Evolutionary conservation across 768 basidiomycete genomes (phyloP).

Genomic region (Psilocybe subaeruginosa): DNA sequence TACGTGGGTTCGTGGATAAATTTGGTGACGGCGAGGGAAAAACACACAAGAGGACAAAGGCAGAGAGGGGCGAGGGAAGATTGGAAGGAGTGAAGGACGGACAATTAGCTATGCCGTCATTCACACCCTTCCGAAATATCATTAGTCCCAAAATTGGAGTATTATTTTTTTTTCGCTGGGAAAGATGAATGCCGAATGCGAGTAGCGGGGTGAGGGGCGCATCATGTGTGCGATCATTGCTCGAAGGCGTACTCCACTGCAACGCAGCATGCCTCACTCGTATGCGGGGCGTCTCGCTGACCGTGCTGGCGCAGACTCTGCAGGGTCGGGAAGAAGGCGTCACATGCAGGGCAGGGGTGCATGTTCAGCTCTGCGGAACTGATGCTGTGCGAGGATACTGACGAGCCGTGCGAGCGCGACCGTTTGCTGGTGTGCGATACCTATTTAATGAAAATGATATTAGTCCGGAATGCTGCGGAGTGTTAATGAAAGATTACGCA

Average conservation of each 20-base stretch:
- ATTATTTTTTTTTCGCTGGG: background rate
- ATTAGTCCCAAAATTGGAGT: background rate
- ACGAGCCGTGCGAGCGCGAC: constrained; percentile 45
- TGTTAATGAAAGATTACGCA: constrained; percentile 24
- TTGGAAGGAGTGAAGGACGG: constrained; percentile 1
- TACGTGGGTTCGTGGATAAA: background rate
- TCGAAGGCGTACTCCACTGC: constrained; percentile 81
- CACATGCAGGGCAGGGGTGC: constrained; percentile 77
- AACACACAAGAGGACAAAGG: background rate
- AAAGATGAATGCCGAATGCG: background rate
- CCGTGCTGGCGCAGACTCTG: constrained; percentile 67
- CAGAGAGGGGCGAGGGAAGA: background rate
- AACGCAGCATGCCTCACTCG: constrained; percentile 71
- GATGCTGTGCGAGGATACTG: constrained; percentile 28
- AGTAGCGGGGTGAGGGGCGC: background rate
- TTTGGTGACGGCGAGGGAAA: background rate
- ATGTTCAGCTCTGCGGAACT: constrained; percentile 44
- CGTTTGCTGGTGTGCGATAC: constrained; percentile 60
- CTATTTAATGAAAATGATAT: constrained; percentile 26
- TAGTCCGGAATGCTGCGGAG: constrained; percentile 3
- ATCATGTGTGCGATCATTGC: constrained; percentile 11
- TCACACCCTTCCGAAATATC: constrained; percentile 4
- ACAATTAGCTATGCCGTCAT: constrained; percentile 19
- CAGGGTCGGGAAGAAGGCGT: constrained; percentile 63
- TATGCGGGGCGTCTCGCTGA: constrained; percentile 36